Percentiles rank a stretch among this genome's conserved stretches.
These are phyloP conservation scores for Cryphonectria carpinicola DNA, from an alignment of 2,329 filamentous ascomycete species.

Conservation along the genomic window DNA sequence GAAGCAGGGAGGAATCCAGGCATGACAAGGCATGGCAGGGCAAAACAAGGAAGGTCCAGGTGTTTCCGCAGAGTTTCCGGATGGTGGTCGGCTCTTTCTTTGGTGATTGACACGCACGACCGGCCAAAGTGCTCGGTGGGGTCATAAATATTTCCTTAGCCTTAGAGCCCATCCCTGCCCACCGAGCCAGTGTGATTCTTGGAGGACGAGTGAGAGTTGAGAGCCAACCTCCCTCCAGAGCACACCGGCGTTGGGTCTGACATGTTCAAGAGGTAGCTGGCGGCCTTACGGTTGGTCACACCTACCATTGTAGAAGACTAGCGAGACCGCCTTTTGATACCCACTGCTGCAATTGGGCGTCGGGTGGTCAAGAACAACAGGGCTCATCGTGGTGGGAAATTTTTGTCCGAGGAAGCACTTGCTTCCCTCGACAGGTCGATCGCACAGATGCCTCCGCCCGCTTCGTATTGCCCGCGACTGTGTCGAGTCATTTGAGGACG, in stretches of 20 bases:
- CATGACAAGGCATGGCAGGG: background rate
- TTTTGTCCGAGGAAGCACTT: background rate
- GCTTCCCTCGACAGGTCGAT: background rate
- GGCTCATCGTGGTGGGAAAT: background rate
- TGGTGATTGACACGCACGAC: constrained; percentile 11
- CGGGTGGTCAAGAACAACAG: background rate
- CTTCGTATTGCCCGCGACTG: background rate
- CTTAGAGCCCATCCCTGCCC: constrained; percentile 20
- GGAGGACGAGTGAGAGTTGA: constrained; percentile 25
- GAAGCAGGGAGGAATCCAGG: background rate
- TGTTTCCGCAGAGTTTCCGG: background rate
- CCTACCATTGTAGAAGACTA: background rate
- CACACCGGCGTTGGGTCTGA: constrained; percentile 27
- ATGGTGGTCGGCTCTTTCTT: constrained; percentile 12
- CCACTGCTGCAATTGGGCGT: background rate
- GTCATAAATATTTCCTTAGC: constrained; percentile 17
- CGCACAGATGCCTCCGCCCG: background rate
- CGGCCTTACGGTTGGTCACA: constrained; percentile 23
- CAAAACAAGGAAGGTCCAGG: background rate
- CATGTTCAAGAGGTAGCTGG: constrained; percentile 18
- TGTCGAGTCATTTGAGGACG: constrained; percentile 4
- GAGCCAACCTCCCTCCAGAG: constrained; percentile 16
- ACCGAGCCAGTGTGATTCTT: constrained; percentile 17
- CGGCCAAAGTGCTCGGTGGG: constrained; percentile 11
- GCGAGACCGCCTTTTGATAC: background rate